phyloP scores from a whole-genome alignment of 2,329 filamentous ascomycete species.

The Dactylellina sp. region DNA sequence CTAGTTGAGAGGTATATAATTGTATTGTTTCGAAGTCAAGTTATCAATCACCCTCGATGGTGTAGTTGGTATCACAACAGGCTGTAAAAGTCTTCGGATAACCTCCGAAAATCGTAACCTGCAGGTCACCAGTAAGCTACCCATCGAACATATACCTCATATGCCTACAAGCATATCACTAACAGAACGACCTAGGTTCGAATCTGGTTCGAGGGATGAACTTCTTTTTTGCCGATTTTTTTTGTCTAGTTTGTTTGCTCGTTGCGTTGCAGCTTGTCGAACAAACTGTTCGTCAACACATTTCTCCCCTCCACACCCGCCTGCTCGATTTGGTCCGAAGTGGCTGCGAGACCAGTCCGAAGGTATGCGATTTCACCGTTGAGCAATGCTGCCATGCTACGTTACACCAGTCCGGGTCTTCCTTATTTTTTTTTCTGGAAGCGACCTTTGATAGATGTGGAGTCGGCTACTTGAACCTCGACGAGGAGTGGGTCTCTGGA shows the following conservation, averaged over 20 bases:
- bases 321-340: too few species aligned
- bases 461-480: background rate
- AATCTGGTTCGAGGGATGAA: constrained; percentile 56
- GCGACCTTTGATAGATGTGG: background rate
- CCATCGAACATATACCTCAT: constrained; percentile 27
- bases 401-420: constrained; percentile 25
- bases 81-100: constrained; percentile 56
- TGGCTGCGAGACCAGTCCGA: background rate
- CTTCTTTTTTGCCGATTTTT: constrained; percentile 51
- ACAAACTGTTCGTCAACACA: constrained; percentile 18
- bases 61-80: constrained; percentile 58
- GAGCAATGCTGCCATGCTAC: constrained; percentile 15
- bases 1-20: background rate
- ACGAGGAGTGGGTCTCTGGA: background rate
- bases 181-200: constrained; percentile 48
- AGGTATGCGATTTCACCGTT: background rate
- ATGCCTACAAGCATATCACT: constrained; percentile 24
- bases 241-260: constrained; percentile 1
- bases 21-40: background rate
- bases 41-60: constrained; percentile 56
- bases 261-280: too few species aligned
- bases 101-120: constrained; percentile 53
- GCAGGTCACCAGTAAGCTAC: constrained; percentile 55
- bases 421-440: constrained; percentile 1
- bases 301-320: too few species aligned